Base-by-base conservation (phyloP, 257 asterid species). In the Plantago major region DNA sequence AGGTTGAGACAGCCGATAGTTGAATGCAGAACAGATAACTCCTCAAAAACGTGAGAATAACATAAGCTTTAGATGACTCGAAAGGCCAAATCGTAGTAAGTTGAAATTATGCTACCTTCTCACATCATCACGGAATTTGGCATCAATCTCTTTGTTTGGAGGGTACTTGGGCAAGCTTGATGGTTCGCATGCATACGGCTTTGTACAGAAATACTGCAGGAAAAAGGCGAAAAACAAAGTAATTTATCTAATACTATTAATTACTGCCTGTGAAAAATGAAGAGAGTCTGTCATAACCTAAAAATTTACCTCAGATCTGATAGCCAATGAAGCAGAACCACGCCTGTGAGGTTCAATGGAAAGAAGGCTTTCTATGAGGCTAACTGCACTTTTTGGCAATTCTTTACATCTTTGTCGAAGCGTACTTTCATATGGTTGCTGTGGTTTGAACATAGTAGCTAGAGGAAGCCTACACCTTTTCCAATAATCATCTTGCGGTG, bases 121-220 rank as follows among this genome's bases (percentile, higher is more conserved):
- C 16, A 76, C 84, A 11, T 85, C 96, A 65, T 89, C 96, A 6
- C 97, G 84, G 72, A 72, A 65, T 78, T 85, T 89, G n/a, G 96
- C 97, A 76, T 93, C 99, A 37, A 89, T 87, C 85, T 93, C 99
- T 64, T 87, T 93, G 77, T 83, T 89, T 1, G 99, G 99, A 6
- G 95, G 96, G 78, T 77, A 89, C 68, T 77, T 85, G 0, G 95
- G 96, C 81, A 93, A 33, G 81, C 84, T 82, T 26, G 87, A 80
- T 1, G 97, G 91, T 30, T 87, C 95, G 67, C 97, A 93, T 4
- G 94, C 86, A 42, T 82, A 82, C 4, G 99, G 99, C 60, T 74
- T 72, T 15, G 88, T 73, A 7, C 5, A 64, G 74, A 93, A 93
- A 69, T 93, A 89, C 99, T 89, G 76, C 56, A 30, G 43, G 51